Base-by-base conservation (phyloP, 2,329 filamentous ascomycete species). In the Paecilomyces sp. region DNA sequence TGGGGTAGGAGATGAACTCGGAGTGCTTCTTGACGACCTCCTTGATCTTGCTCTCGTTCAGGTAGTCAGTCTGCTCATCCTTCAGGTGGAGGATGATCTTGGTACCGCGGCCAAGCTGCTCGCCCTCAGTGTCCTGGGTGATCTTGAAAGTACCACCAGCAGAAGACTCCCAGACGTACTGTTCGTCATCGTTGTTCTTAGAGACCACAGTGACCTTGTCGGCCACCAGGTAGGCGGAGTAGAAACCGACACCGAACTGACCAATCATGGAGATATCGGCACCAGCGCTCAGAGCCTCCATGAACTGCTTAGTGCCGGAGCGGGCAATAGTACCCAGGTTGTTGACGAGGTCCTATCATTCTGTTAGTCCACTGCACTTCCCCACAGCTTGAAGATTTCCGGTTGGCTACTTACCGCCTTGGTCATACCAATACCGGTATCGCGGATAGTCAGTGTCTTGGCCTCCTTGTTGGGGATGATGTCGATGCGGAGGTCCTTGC, bases 1-100 rank as follows among this genome's bases (percentile, higher is more conserved):
- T 99, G 76, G 94, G 94, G 87, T 99, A 99, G 57, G 94, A 97
- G 85, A 99, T 99, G 87, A 99, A 99, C 85, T 99, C 94, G 77
- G 94, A 97, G 90, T 99, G 94, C 91, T 99, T 99, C 92, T 97
- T 97, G 85, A 99, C 92, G 68, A 99, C 93, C 86, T 99, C 94
- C 90, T 99, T 99, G 85, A 99, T 89, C 86, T 93, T 94, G 85
- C 85, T 85, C 89, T 99, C 94, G 81, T 97, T 95, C 69, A 97
- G 85, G 88, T 96, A 99, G 80, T 97, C 94, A 67, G 84, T 85
- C 86, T 99, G 94, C 87, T 99, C 94, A 72, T 99, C 94, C 90
- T 99, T 99, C 75, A 99, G 85, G 85, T 97, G 91, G 64, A 99
- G 91, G 80, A 97, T 88, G 78, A 99, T 95, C 88, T 96, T 92